Evolutionary conservation across 2,329 filamentous ascomycete genomes (phyloP).

Genomic region (Fusarium sp.): DNA sequence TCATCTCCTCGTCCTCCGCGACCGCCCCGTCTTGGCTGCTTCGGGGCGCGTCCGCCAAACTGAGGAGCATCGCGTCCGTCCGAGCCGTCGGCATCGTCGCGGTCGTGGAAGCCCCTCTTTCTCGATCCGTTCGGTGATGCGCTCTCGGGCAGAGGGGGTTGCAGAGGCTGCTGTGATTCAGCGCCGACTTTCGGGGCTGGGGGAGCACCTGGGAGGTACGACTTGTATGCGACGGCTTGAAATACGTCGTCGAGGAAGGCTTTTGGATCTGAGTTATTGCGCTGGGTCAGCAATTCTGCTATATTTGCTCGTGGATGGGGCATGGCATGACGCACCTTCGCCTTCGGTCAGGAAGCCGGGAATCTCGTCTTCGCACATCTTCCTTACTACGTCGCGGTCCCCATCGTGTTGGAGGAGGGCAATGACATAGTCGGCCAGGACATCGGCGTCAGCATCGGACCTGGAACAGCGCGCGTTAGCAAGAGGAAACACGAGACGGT

Average conservation of each 20-base stretch:
- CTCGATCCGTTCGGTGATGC: conserved; percentile 44
- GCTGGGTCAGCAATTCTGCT: conserved; percentile 27
- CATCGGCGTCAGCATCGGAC: conserved; percentile 85
- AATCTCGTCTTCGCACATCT: conserved; percentile 80
- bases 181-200: conserved; percentile 54
- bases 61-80: conserved; percentile 46
- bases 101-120: conserved; percentile 58
- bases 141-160: conserved; percentile 37
- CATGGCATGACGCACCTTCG: conserved; percentile 63
- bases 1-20: conserved; percentile 49
- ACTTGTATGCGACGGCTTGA: conserved; percentile 73
- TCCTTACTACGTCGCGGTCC: conserved; percentile 73
- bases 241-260: conserved; percentile 82
- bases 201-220: conserved; percentile 71
- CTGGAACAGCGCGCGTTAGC: conserved; percentile 58
- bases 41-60: conserved; percentile 64
- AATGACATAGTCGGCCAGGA: conserved; percentile 88
- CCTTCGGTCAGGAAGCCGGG: conserved; percentile 82
- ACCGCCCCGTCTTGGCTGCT: conserved; percentile 72
- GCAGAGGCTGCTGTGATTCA: conserved; percentile 29
- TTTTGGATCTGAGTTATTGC: conserved; percentile 51
- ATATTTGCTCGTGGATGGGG: background rate
- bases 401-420: conserved; percentile 82
- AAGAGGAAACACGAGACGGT: conserved; percentile 19
- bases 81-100: conserved; percentile 35